A percentile compares a stretch with the other conserved stretches of the same genome.
Conservation (phyloP, 1,139 yeast species). For the Geotrichum reessii region DNA sequence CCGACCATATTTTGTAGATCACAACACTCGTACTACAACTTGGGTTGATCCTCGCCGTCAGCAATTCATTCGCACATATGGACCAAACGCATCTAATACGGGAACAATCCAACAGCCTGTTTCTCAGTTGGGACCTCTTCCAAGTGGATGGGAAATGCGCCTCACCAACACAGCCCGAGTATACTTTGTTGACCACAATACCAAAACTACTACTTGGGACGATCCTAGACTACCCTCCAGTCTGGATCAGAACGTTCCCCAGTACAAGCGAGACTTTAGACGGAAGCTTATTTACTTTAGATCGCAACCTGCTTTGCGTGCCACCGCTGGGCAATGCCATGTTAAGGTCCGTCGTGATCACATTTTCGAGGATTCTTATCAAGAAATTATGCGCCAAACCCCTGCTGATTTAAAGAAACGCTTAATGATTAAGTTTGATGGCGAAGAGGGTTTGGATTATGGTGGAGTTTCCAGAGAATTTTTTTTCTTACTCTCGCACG, state of each 20-base stretch:
- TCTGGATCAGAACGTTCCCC: slow-evolving; percentile 96
- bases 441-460: slow-evolving; percentile 98
- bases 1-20: slow-evolving; percentile 95
- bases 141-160: slow-evolving; percentile 99
- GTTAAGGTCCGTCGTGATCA: slow-evolving; percentile 95
- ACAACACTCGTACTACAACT: slow-evolving; percentile 95
- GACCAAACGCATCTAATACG: slow-evolving; percentile 38
- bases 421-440: slow-evolving; percentile 96
- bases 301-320: slow-evolving; percentile 95
- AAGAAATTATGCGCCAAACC: slow-evolving; percentile 97
- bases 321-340: slow-evolving; percentile 97
- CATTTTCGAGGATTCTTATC: slow-evolving; percentile 94
- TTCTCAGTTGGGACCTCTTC: slow-evolving; percentile 96
- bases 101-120: slow-evolving; percentile 62
- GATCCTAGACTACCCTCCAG: slow-evolving; percentile 98
- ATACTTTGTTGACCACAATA: slow-evolving; percentile 96
- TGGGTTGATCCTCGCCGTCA: slow-evolving; percentile 99
- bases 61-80: slow-evolving; percentile 89
- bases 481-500: slow-evolving; percentile 92
- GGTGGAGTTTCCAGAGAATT: slow-evolving; percentile 99
- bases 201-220: slow-evolving; percentile 99
- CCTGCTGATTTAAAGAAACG: slow-evolving; percentile 98
- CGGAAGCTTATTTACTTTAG: slow-evolving; percentile 95
- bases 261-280: slow-evolving; percentile 97
- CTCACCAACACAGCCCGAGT: slow-evolving; percentile 97